Base-by-base conservation (phyloP, 2,329 filamentous ascomycete genomes). In the Phialemoniopsis sp. region DNA sequence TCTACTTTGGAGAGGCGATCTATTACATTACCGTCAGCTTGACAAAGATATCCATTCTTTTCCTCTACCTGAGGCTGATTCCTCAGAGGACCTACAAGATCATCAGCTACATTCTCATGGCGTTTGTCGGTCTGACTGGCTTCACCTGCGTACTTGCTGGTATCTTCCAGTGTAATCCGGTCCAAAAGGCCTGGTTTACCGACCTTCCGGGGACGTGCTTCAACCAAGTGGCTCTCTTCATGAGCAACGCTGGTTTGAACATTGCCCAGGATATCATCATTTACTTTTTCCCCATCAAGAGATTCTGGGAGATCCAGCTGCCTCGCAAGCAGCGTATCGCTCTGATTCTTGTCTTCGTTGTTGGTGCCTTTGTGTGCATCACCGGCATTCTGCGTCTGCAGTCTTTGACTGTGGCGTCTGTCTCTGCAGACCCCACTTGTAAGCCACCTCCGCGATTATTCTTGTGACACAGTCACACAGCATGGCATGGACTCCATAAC, bases 61-160 rank as follows among this genome's bases (percentile, higher is more conserved):
- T 48, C 43, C 56, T 62, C 39, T 59, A 56, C 37, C 48, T 63
- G 1, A 51, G 59, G n/a, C 47, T 62, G 15, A 61, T 62, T 32
- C 42, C 49, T 31, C 34, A 57, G 56, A 31, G 54, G 53, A 48
- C 49, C 8, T 61, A 65, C 40, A 58, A 56, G 4, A 32, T 35
- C 5, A 43, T 48, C 5, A 48, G 52, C 3, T 54, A 47, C 36
- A 43, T 30, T 16, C 36, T 51, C 3, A 57, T 59, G 41, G 42
- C 28, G 5, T 52, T 53, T 29, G 50, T 62, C 18, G 40, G 21
- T 26, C 21, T 38, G 19, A 37, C 35, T 4, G 37, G 31, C 21
- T 17, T 36, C 18, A 28, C 29, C 18, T 42, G 36, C 28, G 29
- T 39, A 15, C 10, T 39, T n/a, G 39, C 31, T 13, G 34, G 34